Conservation (phyloP, 805 yeast genomes). For the Lipomyces orientalis region DNA sequence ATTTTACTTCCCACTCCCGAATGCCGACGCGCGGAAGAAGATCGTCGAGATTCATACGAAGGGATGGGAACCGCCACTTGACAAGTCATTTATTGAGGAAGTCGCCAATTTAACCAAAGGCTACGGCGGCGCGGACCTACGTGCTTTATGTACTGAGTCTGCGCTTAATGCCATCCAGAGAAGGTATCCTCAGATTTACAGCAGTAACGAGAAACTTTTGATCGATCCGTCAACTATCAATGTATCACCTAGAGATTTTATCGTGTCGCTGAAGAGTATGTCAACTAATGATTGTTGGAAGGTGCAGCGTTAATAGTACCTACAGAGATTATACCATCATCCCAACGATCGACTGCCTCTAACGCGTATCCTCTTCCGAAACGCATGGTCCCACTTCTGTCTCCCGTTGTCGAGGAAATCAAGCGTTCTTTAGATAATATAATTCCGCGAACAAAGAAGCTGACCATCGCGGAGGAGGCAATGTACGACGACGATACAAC, state of each 20-base stretch:
- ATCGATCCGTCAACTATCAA: slow-evolving; percentile 74
- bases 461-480: slow-evolving; percentile 71
- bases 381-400: slow-evolving; percentile 66
- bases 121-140: slow-evolving; percentile 95
- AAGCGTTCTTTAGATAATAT: slow-evolving; percentile 57
- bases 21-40: slow-evolving; percentile 72
- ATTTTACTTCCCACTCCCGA: slow-evolving; percentile 94
- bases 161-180: slow-evolving; percentile 92
- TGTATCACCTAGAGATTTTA: slow-evolving; percentile 83
- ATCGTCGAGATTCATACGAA: slow-evolving; percentile 85
- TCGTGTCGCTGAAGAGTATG: slow-evolving; percentile 71
- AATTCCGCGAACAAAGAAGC: slow-evolving; percentile 63
- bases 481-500: slow-evolving; percentile 61
- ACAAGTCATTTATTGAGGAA: slow-evolving; percentile 61
- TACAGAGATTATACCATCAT: slow-evolving; percentile 78
- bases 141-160: slow-evolving; percentile 95
- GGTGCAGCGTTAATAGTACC: not conserved
- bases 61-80: slow-evolving; percentile 82
- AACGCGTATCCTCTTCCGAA: slow-evolving; percentile 81
- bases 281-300: not conserved
- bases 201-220: slow-evolving; percentile 69
- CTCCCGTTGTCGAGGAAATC: slow-evolving; percentile 55
- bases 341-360: slow-evolving; percentile 80
- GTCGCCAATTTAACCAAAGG: slow-evolving; percentile 88
- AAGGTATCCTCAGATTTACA: slow-evolving; percentile 89